Percentiles rank a stretch among this genome's conserved stretches.
phyloP scores from a whole-genome alignment of 192 early-diverging fungal genomes.

The Radiomyces spectabilis region DNA sequence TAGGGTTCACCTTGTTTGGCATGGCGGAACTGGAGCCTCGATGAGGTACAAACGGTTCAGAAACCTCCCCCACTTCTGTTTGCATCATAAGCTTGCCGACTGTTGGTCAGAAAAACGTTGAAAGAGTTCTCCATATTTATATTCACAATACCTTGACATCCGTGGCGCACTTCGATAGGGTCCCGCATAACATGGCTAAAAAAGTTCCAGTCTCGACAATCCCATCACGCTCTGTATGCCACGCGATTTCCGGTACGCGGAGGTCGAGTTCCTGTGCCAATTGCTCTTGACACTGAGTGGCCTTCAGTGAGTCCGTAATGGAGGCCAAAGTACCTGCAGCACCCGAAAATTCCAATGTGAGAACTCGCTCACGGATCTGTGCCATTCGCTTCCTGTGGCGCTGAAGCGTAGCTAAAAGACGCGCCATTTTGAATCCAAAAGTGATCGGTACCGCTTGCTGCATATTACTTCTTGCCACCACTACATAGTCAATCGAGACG shows the following conservation, averaged over 20 bases:
- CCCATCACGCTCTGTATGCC: slow-evolving; percentile 3
- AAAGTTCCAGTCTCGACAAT: not conserved
- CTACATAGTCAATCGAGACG: not conserved
- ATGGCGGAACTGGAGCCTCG: slow-evolving; percentile 3
- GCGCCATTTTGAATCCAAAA: slow-evolving; percentile 6
- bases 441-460: slow-evolving; percentile 3
- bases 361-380: not conserved
- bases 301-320: no score
- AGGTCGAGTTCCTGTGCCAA: not conserved
- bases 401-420: not conserved
- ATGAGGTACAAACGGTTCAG: not conserved
- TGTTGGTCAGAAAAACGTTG: no score
- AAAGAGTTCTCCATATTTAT: no score
- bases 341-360: not conserved
- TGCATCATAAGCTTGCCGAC: slow-evolving; percentile 1
- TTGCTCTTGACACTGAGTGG: not conserved
- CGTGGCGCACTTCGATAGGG: not conserved
- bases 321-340: not conserved
- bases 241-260: not conserved
- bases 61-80: slow-evolving; percentile 3
- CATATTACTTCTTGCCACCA: slow-evolving; percentile 1
- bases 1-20: slow-evolving; percentile 4
- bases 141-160: not conserved
- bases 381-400: not conserved
- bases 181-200: not conserved